phyloP scores from a whole-genome alignment of 2,329 filamentous ascomycete species.

The Alternaria angustiovoidea region DNA sequence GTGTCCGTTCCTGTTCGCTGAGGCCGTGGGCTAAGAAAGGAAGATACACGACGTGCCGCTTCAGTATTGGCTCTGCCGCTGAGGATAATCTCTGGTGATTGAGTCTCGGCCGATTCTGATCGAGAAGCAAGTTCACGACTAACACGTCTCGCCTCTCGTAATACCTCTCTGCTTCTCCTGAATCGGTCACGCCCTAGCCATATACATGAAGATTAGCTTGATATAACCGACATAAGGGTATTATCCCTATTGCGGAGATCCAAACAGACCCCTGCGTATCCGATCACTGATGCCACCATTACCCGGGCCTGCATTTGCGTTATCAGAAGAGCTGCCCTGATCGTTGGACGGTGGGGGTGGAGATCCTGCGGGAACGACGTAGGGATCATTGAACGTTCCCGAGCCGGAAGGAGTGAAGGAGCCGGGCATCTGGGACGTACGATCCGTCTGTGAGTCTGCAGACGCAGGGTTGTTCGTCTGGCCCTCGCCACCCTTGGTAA shows the following conservation, averaged over 20 bases:
- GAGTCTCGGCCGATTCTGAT: conserved; percentile 2
- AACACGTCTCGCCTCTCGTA: conserved; percentile 4
- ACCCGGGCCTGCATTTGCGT: conserved; percentile 19
- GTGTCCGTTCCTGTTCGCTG: not conserved
- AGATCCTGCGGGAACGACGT: conserved; percentile 24
- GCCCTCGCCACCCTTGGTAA: conserved; percentile 49
- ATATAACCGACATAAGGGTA: conserved; percentile 13
- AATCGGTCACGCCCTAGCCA: conserved; percentile 8
- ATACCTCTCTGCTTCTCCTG: conserved; percentile 4
- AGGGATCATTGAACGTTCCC: conserved; percentile 32
- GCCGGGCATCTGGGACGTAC: conserved; percentile 39
- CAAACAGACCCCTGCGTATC: conserved; percentile 48
- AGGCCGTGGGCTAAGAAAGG: not conserved
- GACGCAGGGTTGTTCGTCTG: conserved; percentile 21
- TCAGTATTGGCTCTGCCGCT: conserved; percentile 5
- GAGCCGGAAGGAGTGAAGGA: conserved; percentile 34
- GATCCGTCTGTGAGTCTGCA: conserved; percentile 9
- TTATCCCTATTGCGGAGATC: conserved; percentile 25
- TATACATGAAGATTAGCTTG: conserved; percentile 6
- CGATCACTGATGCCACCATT: conserved; percentile 37
- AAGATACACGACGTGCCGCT: conserved; percentile 7
- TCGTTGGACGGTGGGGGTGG: conserved; percentile 11
- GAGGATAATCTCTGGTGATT: not conserved
- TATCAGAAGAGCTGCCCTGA: conserved; percentile 15
- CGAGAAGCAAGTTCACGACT: not conserved